Evolutionary conservation across 306 rosid genomes (phyloP).

Genomic region (Rubus parviflorus): DNA sequence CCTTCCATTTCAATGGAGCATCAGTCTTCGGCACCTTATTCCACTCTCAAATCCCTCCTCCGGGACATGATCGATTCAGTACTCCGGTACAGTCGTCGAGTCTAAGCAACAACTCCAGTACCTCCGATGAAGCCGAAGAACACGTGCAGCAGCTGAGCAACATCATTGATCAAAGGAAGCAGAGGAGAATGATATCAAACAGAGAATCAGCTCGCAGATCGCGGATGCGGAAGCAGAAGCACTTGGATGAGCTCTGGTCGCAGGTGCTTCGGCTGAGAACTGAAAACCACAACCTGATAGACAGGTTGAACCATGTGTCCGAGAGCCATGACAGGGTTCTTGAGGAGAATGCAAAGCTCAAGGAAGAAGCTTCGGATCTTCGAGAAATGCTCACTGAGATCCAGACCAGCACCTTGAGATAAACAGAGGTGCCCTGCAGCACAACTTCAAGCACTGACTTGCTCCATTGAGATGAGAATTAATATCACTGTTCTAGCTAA

Average conservation of each 20-base stretch:
- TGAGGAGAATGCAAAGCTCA: constrained; percentile 63
- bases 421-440: constrained; percentile 44
- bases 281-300: constrained; percentile 60
- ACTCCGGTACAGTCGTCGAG: constrained; percentile 34
- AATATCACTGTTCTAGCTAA: constrained; percentile 20
- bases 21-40: constrained; percentile 36
- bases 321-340: constrained; percentile 54
- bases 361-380: constrained; percentile 62
- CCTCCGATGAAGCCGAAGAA: constrained; percentile 81
- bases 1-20: constrained; percentile 27
- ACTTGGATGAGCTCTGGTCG: constrained; percentile 77
- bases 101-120: constrained; percentile 63
- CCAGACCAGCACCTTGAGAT: constrained; percentile 40
- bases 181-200: constrained; percentile 78
- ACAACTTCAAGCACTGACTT: constrained; percentile 34
- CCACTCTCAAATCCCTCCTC: constrained; percentile 33
- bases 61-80: constrained; percentile 33
- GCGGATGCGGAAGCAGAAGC: constrained; percentile 85
- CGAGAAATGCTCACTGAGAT: constrained; percentile 56
- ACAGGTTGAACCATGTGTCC: constrained; percentile 52
- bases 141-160: constrained; percentile 36
- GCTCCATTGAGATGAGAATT: constrained; percentile 39
- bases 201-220: constrained; percentile 85
- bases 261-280: constrained; percentile 69
- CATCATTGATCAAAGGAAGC: constrained; percentile 70